These are phyloP conservation scores for Talaromyces amestolkiae DNA, from an alignment of 2,329 filamentous ascomycete species.

Conservation along the genomic window DNA sequence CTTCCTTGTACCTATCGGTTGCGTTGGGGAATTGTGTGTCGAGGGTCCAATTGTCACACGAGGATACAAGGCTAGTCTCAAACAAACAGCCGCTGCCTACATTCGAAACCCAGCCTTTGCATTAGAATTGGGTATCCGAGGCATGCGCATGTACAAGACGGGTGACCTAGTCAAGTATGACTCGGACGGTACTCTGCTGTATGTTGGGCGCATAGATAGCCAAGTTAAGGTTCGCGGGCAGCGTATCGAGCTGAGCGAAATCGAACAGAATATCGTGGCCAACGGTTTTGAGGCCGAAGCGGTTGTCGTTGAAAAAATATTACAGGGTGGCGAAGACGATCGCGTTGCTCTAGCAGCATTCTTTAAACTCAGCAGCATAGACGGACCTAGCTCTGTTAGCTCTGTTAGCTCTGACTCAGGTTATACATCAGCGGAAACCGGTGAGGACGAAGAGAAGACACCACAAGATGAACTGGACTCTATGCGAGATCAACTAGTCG, in stretches of 20 bases:
- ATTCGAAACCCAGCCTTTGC: conserved; percentile 45
- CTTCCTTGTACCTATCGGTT: conserved; percentile 45
- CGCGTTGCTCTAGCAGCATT: conserved; percentile 1
- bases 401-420: conserved; percentile 3
- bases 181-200: conserved; percentile 33
- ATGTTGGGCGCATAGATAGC: conserved; percentile 35
- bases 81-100: conserved; percentile 36
- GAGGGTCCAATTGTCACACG: conserved; percentile 41
- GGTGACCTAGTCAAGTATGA: conserved; percentile 34
- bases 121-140: conserved; percentile 31
- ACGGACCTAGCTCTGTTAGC: not conserved
- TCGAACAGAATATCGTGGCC: conserved; percentile 34
- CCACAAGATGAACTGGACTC: not conserved
- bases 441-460: not conserved
- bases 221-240: conserved; percentile 44
- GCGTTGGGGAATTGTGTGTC: conserved; percentile 39
- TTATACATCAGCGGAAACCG: not conserved
- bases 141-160: conserved; percentile 38
- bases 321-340: not conserved
- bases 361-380: not conserved
- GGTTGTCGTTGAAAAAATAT: not conserved
- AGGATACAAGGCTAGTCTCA: conserved; percentile 45
- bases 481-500: not conserved
- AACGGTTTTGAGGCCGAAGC: conserved; percentile 38
- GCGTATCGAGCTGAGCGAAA: conserved; percentile 42